These are phyloP conservation scores for Clathrospora elynae DNA, from an alignment of 2,329 filamentous ascomycete genomes.

Conservation along the genomic window DNA sequence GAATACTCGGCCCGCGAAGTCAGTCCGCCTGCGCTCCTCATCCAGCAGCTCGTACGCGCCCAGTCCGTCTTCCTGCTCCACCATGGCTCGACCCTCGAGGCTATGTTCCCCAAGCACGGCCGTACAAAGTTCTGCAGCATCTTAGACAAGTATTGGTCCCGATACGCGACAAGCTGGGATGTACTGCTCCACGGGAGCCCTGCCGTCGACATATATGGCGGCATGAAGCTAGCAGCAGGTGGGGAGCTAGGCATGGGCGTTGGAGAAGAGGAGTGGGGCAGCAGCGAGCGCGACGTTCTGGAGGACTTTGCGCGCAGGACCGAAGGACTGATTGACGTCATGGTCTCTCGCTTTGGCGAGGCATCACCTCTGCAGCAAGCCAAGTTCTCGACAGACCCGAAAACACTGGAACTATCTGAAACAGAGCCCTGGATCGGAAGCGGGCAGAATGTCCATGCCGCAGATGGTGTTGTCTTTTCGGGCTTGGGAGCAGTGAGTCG, in stretches of 20 bases:
- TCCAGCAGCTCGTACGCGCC: conserved; percentile 80
- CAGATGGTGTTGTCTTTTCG: conserved; percentile 86
- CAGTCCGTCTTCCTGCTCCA: conserved; percentile 86
- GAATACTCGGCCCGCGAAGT: conserved; percentile 93
- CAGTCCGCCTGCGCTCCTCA: conserved; percentile 76
- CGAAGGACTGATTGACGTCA: conserved; percentile 82
- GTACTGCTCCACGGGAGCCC: conserved; percentile 91
- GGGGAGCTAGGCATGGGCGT: conserved; percentile 93
- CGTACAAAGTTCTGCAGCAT: conserved; percentile 72
- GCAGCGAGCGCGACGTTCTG: conserved; percentile 88
- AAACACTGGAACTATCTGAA: conserved; percentile 21
- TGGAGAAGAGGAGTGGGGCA: conserved; percentile 92
- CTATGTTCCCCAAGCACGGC: conserved; percentile 68
- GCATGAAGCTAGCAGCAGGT: conserved; percentile 84
- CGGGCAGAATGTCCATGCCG: conserved; percentile 67
- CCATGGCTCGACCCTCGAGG: conserved; percentile 75
- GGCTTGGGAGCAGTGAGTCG: conserved; percentile 76
- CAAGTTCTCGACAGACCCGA: conserved; percentile 36
- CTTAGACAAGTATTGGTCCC: conserved; percentile 81
- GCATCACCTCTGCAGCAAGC: conserved; percentile 41
- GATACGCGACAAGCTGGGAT: conserved; percentile 73
- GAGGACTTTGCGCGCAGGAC: conserved; percentile 82
- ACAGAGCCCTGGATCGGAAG: conserved; percentile 73
- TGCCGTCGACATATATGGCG: conserved; percentile 75
- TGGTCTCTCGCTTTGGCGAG: conserved; percentile 85